Evolutionary conservation across 2,329 filamentous ascomycete species (phyloP).

Genomic region (Oidium heveae): DNA sequence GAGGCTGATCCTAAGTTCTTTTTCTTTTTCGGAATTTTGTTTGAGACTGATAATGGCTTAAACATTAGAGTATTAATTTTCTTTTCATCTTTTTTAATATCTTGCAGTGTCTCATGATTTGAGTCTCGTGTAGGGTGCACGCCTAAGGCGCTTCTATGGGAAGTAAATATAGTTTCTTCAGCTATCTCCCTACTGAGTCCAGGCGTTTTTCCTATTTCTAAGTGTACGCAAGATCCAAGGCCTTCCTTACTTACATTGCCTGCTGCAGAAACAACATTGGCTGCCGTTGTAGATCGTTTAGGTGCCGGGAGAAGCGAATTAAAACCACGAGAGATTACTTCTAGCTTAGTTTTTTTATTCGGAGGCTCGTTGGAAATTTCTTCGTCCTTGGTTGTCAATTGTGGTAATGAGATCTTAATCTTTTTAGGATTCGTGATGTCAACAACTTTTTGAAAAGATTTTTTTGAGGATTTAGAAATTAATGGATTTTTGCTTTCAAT

Average conservation of each 20-base stretch:
- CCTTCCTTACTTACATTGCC: slow-evolving; percentile 11
- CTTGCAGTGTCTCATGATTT: slow-evolving; percentile 9
- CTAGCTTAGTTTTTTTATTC: slow-evolving; percentile 43
- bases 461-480: slow-evolving; percentile 1
- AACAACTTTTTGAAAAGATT: slow-evolving; percentile 48
- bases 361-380: slow-evolving; percentile 35
- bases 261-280: slow-evolving; percentile 12
- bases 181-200: slow-evolving; percentile 29
- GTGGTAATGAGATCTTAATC: slow-evolving; percentile 56
- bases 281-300: slow-evolving; percentile 28
- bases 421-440: slow-evolving; percentile 61
- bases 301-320: slow-evolving; percentile 71
- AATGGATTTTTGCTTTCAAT: slow-evolving; percentile 13
- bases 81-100: slow-evolving; percentile 23
- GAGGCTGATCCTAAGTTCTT: slow-evolving; percentile 1
- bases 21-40: slow-evolving; percentile 47
- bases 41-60: slow-evolving; percentile 61
- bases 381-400: slow-evolving; percentile 18
- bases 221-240: slow-evolving; percentile 24
- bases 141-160: no score
- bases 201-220: slow-evolving; percentile 65
- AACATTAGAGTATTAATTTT: slow-evolving; percentile 62
- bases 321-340: slow-evolving; percentile 46
- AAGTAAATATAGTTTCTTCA: no score
- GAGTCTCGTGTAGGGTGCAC: not conserved